A percentile compares a stretch with the other conserved stretches of the same genome.
Evolutionary conservation across 768 basidiomycete genomes (phyloP).

Genomic region (Pisolithus orientalis): DNA sequence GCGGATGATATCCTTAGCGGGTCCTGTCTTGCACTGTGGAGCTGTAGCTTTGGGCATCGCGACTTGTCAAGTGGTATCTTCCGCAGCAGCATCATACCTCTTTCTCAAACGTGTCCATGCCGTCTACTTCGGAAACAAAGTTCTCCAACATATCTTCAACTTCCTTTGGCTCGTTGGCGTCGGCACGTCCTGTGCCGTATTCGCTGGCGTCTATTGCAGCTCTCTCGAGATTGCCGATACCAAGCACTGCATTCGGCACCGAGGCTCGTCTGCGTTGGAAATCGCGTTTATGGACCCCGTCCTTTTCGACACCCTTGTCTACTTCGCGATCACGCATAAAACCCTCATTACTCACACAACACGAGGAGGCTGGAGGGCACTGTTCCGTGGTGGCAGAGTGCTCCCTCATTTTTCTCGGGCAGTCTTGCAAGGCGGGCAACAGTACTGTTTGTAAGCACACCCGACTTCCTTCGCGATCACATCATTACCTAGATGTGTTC

Average conservation of each 20-base stretch:
- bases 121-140: slow-evolving; percentile 16
- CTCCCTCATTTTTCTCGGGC: slow-evolving; percentile 22
- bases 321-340: slow-evolving; percentile 25
- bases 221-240: slow-evolving; percentile 20
- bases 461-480: background rate
- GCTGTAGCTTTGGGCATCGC: slow-evolving; percentile 1
- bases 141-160: slow-evolving; percentile 14
- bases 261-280: slow-evolving; percentile 11
- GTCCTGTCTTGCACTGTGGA: slow-evolving; percentile 3
- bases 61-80: background rate
- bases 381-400: slow-evolving; percentile 12
- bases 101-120: slow-evolving; percentile 28
- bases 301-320: slow-evolving; percentile 25
- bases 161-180: slow-evolving; percentile 23
- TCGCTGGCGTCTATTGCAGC: slow-evolving; percentile 13
- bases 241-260: slow-evolving; percentile 17
- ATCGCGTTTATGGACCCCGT: slow-evolving; percentile 16
- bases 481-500: background rate
- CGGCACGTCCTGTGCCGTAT: slow-evolving; percentile 16
- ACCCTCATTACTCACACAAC: slow-evolving; percentile 11
- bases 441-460: slow-evolving; percentile 27
- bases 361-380: slow-evolving; percentile 7
- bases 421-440: slow-evolving; percentile 26
- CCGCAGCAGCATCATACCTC: slow-evolving; percentile 19
- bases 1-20: background rate